Base-by-base conservation (phyloP, 495 filamentous ascomycete genomes). In the Talaromyces thailandensis region DNA sequence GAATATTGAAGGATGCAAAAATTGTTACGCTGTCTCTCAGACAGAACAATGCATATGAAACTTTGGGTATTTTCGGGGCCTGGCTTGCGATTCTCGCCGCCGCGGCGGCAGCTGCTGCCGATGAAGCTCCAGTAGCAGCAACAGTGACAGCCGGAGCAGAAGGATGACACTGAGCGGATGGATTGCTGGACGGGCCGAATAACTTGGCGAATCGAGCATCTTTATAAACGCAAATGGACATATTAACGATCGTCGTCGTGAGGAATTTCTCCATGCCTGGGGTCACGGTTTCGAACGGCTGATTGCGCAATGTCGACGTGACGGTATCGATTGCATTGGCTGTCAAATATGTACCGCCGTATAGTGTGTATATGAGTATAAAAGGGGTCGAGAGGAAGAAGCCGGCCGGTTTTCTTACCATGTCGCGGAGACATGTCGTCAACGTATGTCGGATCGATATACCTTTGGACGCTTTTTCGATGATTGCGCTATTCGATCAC, bases 1-100 rank as follows among this genome's bases (percentile, higher is more conserved):
- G 93, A 26, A 96, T 79, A 71, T 96, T 97, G 82, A 98, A 98
- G 43, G 86, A 91, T 25, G 89, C 92, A 75, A 96, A 96, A 72
- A 98, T 91, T 21, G 93, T 97, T 63, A 96, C 74, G 71, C 88
- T 91, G 75, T 98, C 93, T 65, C 94, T 85, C 58, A 86, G 68
- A 9, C 89, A 85, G 79, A 97, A 98, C 62, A 97, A 84, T 0
- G 78, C 67, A 74, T 92, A 96, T 31, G 88, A 89, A 12, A 73
- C 64, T 61, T 69, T 69, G 3, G 81, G 81, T 7, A 83, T 71
- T 50, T 73, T 66, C 16, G 68, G 68, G 8, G 71, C 24, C 26
- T 40, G 35, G n/a, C 43, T 64, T 43, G 35, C 37, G n/a, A 40
- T 24, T 45, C 25, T 64, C 14, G 50, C 60, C 9, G 64, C 29